Percentiles rank a stretch among this genome's conserved stretches.
phyloP scores from a whole-genome alignment of 2,329 filamentous ascomycete genomes.

The Curvularia lunata region DNA sequence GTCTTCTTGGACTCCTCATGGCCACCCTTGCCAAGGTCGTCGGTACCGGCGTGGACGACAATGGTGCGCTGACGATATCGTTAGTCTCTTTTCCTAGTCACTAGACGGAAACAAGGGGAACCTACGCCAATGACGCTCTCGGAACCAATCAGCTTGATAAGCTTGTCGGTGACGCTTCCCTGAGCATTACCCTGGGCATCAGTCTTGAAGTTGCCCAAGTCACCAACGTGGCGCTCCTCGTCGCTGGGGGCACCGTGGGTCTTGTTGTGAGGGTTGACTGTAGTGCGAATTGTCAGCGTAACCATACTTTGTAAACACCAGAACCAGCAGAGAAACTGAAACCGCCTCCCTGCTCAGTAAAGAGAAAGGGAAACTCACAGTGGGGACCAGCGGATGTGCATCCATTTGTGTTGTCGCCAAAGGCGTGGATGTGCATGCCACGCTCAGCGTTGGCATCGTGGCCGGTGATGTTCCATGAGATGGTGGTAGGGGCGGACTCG shows the following conservation, averaged over 20 bases:
- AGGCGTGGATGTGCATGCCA: slow-evolving; percentile 98
- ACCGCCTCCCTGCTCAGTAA: background rate
- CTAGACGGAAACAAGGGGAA: background rate
- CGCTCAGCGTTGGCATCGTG: slow-evolving; percentile 95
- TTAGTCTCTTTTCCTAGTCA: slow-evolving; percentile 15
- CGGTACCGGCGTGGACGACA: slow-evolving; percentile 92
- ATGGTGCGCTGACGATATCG: slow-evolving; percentile 74
- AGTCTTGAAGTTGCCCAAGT: slow-evolving; percentile 96
- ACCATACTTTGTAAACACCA: background rate
- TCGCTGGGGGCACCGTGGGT: slow-evolving; percentile 87
- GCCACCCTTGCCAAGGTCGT: slow-evolving; percentile 92
- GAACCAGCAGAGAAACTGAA: background rate
- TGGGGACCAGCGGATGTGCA: slow-evolving; percentile 98
- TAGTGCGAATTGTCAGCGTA: slow-evolving; percentile 11
- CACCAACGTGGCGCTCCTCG: slow-evolving; percentile 89
- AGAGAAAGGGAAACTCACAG: slow-evolving; percentile 67
- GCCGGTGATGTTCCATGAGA: slow-evolving; percentile 91
- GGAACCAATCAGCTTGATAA: slow-evolving; percentile 94
- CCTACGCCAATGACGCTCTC: slow-evolving; percentile 90
- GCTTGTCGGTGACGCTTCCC: slow-evolving; percentile 78
- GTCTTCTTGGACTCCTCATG: slow-evolving; percentile 98
- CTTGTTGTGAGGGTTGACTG: slow-evolving; percentile 96
- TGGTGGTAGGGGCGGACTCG: slow-evolving; percentile 81
- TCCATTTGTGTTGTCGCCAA: slow-evolving; percentile 99
- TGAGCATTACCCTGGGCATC: slow-evolving; percentile 89